Percentiles rank a stretch among this genome's conserved stretches.
phyloP scores from a whole-genome alignment of 331 rosid genomes.

The Cydonia oblonga region DNA sequence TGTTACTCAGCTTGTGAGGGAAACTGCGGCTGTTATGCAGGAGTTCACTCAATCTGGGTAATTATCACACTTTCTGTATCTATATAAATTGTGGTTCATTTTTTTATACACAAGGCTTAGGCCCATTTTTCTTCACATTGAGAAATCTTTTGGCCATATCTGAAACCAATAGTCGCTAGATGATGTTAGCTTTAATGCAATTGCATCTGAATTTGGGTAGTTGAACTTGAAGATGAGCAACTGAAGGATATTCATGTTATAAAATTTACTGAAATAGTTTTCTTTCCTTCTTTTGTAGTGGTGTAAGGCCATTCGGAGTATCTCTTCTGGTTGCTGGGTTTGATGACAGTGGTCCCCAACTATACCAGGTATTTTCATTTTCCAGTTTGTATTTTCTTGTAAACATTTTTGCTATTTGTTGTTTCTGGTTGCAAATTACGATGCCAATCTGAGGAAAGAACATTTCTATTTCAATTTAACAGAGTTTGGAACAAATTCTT shows the following conservation, averaged over 20 bases:
- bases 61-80: neutral
- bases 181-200: neutral
- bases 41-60: conserved; percentile 99
- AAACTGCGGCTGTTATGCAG: conserved; percentile 97
- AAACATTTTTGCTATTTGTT: neutral
- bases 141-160: neutral
- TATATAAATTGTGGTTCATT: neutral
- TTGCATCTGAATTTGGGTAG: neutral
- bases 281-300: conserved; percentile 30
- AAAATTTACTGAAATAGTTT: neutral
- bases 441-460: neutral
- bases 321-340: conserved; percentile 88
- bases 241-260: neutral
- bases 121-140: neutral
- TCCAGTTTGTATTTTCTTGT: neutral
- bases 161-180: neutral
- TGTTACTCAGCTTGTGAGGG: conserved; percentile 94
- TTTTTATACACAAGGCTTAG: neutral
- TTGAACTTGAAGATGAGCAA: neutral
- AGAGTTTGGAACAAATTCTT: neutral
- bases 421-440: neutral
- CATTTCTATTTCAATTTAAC: neutral
- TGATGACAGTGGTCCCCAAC: conserved; percentile 85
- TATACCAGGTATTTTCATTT: conserved; percentile 61
- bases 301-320: conserved; percentile 96